Base-by-base conservation (phyloP, 257 asterid genomes). In the Salvia splendens region DNA sequence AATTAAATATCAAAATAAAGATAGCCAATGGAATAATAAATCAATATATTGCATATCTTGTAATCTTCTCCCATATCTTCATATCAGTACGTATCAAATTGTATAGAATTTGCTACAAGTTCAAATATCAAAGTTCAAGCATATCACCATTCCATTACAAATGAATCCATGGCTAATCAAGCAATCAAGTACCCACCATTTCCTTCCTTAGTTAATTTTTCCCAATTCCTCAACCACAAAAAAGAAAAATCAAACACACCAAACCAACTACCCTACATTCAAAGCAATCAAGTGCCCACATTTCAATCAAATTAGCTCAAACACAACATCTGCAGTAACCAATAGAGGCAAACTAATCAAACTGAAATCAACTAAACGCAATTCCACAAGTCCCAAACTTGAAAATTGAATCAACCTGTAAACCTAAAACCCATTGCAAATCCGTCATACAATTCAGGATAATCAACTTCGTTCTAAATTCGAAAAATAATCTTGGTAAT, bases 221-320 rank as follows among this genome's bases (percentile, higher is more conserved):
- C 30, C 30, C 63, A 41, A 14, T 55, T 33, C 12, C 63, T 62
- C 1, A 54, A 14, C 67, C 30, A 24, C 1, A 24, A 17, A 24
- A 24, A 64, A 4, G 38, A 12, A 46, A 45, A 64, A 47, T 17
- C 41, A 50, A 50, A 30, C 42, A 64, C 60, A 48, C 40, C 59
- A 48, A 64, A 57, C 65, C 30, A 63, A 63, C 66, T 41, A 10
- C 30, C 30, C 51, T 7, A 68, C 78, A 67, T 72, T 67, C 61
- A 75, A 20, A 45, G 64, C 10, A 57, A 33, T 58, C 12, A 43
- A 43, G 20, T 42, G 52, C 68, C 3, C 58, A 59, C 12, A 66
- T 65, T 59, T 35, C 8, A 66, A 65, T 49, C 60, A 63, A 58
- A 35, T 35, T 30, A 38, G 54, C 58, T 12, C 6, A 28, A 2